Evolutionary conservation across 1,284 basidiomycete species (phyloP), one percentile per base, ranked within the genome.

Genomic region (Austroboletus novae-zelandiae): DNA sequence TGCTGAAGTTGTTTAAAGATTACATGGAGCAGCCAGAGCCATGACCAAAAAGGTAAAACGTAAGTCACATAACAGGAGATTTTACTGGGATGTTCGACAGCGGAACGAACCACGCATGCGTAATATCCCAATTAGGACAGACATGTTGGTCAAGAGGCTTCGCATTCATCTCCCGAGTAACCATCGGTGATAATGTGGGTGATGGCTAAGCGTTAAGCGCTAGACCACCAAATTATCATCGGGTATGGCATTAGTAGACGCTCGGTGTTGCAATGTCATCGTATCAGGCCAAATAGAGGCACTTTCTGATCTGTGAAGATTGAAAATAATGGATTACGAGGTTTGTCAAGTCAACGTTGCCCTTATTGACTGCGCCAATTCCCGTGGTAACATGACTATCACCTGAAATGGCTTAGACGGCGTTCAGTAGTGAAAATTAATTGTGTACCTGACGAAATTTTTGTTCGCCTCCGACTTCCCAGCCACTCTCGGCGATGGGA

Each of bases 401-500:
- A 75, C 71, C 82, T 85, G 20, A 23, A 23, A 23, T 23, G 20
- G 20, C 20, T 23, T 23, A 23, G 20, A 23, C 20, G 20, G 20
- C 20, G 20, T 23, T 23, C 20, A 5, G 20, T 23, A 23, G 20
- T 23, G 5, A 23, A 23, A 23, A 23, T 23, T 23, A 29, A 48
- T 48, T 49, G 51, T 45, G 62, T 54, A 91, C 91, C 78, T 83
- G 83, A 44, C 71, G 71, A 52, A 83, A 76, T 53, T 84, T 72
- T 43, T 83, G 82, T 63, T 86, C 80, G 2, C 92, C 94, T 14
- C 94, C 94, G 30, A 91, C 87, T 31, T 92, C 89, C 94, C 94
- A 97, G 6, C 88, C 88, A 48, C 77, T 80, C 54, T 84, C 79
- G 6, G 93, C 81, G 17, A 91, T 75, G 1, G 82, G 82, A 42